Evolutionary conservation across 768 basidiomycete species (phyloP).

Genomic region (Suillus decipiens): DNA sequence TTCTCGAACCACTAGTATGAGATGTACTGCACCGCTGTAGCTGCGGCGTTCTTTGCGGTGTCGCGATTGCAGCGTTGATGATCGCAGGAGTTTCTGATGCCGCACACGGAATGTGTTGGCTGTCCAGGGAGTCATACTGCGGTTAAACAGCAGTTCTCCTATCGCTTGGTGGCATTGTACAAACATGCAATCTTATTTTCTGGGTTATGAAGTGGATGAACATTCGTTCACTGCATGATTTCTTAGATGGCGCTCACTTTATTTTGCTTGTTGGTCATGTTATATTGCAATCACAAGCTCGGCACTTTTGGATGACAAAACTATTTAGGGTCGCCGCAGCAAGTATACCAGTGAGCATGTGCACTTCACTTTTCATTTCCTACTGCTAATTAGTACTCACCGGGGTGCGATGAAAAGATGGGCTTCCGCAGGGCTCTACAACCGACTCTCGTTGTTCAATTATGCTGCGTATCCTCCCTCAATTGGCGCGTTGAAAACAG

Average conservation of each 20-base stretch:
- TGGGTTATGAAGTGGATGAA: background rate
- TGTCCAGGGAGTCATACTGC: conserved; percentile 33
- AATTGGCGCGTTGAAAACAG: background rate
- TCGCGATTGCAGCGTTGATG: conserved; percentile 33
- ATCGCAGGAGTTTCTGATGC: conserved; percentile 31
- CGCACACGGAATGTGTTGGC: conserved; percentile 29
- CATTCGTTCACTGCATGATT: background rate
- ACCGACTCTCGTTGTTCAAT: too few relatives aligned
- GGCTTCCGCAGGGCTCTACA: too few relatives aligned
- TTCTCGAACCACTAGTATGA: conserved; percentile 14
- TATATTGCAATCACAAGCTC: too few relatives aligned
- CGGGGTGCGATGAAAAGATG: too few relatives aligned
- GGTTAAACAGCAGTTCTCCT: conserved; percentile 17
- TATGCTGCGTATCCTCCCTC: too few relatives aligned
- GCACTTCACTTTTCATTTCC: too few relatives aligned
- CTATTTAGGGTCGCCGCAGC: too few relatives aligned
- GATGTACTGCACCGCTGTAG: conserved; percentile 37
- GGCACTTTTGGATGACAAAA: too few relatives aligned
- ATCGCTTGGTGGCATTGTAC: background rate
- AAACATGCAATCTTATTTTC: background rate
- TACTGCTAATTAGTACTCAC: too few relatives aligned
- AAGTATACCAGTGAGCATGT: too few relatives aligned
- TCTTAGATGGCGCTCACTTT: background rate
- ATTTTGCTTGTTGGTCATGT: background rate
- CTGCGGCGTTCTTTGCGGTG: conserved; percentile 41